A percentile compares a stretch with the other conserved stretches of the same genome.
These are phyloP conservation scores for Tylopilus sp. DNA, from an alignment of 1,284 basidiomycete species.

Conservation along the genomic window DNA sequence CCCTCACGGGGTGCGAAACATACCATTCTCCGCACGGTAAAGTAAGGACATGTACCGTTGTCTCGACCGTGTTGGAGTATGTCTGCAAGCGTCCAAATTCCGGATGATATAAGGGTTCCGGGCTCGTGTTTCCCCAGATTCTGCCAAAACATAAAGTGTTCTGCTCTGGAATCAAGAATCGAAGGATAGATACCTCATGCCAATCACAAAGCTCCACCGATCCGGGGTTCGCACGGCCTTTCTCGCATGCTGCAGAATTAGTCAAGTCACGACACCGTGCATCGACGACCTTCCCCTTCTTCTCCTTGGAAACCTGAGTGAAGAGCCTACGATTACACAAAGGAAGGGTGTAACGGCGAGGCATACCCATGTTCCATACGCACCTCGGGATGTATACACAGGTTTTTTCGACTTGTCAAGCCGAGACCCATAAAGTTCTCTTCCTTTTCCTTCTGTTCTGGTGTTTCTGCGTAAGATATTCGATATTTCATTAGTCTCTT, in stretches of 20 bases:
- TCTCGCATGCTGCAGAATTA: slow-evolving; percentile 79
- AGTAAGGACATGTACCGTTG: slow-evolving; percentile 91
- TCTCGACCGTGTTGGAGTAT: slow-evolving; percentile 86
- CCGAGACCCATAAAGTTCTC: slow-evolving; percentile 85
- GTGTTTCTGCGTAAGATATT: slow-evolving; percentile 60
- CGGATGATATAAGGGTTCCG: slow-evolving; percentile 80
- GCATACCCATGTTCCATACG: slow-evolving; percentile 22
- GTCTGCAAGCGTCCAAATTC: slow-evolving; percentile 94
- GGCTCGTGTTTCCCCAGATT: slow-evolving; percentile 76
- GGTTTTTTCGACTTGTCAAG: slow-evolving; percentile 91
- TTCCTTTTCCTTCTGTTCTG: slow-evolving; percentile 77
- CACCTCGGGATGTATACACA: slow-evolving; percentile 95
- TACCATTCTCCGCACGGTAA: slow-evolving; percentile 94
- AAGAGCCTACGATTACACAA: slow-evolving; percentile 5
- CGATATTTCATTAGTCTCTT: slow-evolving; percentile 94
- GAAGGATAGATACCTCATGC: slow-evolving; percentile 72
- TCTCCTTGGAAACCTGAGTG: slow-evolving; percentile 83
- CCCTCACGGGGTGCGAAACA: slow-evolving; percentile 17
- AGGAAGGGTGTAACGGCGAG: neutral
- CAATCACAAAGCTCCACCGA: slow-evolving; percentile 91
- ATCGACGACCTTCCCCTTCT: slow-evolving; percentile 97
- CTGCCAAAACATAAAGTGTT: slow-evolving; percentile 34
- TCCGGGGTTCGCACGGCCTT: slow-evolving; percentile 82
- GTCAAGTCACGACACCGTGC: slow-evolving; percentile 96
- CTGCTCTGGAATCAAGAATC: neutral